Percentiles rank a stretch among this genome's conserved stretches.
These are phyloP conservation scores for Boletus coccyginus DNA, from an alignment of 768 basidiomycete species.

Conservation along the genomic window DNA sequence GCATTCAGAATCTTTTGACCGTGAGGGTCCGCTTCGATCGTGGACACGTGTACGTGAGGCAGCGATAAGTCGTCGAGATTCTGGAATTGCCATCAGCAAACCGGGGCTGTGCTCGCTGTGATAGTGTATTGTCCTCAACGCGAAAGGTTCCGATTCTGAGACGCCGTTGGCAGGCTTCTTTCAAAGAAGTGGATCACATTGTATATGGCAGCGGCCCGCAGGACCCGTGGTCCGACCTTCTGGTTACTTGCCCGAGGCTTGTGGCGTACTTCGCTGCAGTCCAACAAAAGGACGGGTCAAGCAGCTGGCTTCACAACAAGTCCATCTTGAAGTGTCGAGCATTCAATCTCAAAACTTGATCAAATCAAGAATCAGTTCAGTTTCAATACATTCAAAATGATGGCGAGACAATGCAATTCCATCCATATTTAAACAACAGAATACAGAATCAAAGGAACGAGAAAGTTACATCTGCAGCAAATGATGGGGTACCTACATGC, in stretches of 20 bases:
- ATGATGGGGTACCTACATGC: neutral
- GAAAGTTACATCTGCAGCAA: neutral
- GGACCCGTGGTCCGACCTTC: too few species aligned
- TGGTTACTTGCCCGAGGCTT: neutral
- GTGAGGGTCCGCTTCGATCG: constrained; percentile 4
- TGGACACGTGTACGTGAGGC: constrained; percentile 16
- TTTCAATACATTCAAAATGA: too few species aligned
- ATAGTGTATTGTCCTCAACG: neutral
- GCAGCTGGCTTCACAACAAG: too few species aligned
- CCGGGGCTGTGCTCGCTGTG: constrained; percentile 8
- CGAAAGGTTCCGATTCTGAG: neutral
- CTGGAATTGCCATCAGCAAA: constrained; percentile 1
- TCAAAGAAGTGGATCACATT: neutral
- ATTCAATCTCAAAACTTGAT: too few species aligned
- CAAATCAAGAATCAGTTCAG: neutral
- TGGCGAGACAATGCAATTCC: neutral
- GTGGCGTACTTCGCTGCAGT: neutral
- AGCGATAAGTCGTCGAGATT: constrained; percentile 3
- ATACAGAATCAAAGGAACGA: neutral
- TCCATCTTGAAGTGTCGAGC: too few species aligned
- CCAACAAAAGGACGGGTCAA: too few species aligned
- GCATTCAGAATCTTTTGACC: neutral
- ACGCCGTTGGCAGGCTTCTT: neutral
- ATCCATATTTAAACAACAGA: neutral
- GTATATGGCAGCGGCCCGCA: neutral